Percentiles rank a stretch among this genome's conserved stretches.
Conservation (phyloP, 768 basidiomycete species). For the Tylopilus cervinicoccineus region DNA sequence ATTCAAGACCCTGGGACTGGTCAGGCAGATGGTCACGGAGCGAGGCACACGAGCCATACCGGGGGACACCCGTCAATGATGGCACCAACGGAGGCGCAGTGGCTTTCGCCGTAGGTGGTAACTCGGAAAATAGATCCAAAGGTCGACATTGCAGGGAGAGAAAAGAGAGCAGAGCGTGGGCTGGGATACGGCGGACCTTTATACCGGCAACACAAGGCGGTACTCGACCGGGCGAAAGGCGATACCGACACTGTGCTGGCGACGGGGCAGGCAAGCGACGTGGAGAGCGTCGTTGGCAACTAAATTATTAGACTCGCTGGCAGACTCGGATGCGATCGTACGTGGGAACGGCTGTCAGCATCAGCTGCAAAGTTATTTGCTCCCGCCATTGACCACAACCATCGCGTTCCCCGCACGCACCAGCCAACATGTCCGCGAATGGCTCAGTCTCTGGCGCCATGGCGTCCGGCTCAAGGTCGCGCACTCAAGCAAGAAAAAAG, state of each 20-base stretch:
- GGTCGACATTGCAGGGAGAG: constrained; percentile 69
- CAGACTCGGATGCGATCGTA: neutral
- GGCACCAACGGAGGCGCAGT: constrained; percentile 94
- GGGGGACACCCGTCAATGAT: constrained; percentile 98
- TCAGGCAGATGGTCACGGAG: constrained; percentile 11
- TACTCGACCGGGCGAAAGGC: constrained; percentile 22
- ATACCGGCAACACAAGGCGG: constrained; percentile 20
- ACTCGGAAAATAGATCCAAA: constrained; percentile 91
- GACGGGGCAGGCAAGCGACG: neutral
- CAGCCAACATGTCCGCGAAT: constrained; percentile 24
- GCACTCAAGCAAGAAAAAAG: constrained; percentile 60
- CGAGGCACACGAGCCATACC: constrained; percentile 42
- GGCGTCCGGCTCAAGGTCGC: constrained; percentile 51
- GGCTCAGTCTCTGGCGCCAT: constrained; percentile 20
- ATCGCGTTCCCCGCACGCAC: neutral
- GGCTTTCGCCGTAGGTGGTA: constrained; percentile 97
- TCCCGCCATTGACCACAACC: constrained; percentile 2
- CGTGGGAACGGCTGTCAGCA: constrained; percentile 19
- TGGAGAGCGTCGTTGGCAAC: too few relatives aligned
- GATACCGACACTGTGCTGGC: constrained; percentile 2
- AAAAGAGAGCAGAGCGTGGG: constrained; percentile 2
- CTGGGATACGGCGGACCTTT: constrained; percentile 17
- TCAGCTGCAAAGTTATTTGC: constrained; percentile 2
- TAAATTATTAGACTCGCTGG: neutral
- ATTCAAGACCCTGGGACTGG: constrained; percentile 64